Percentiles rank a stretch among this genome's conserved stretches.
These are phyloP conservation scores for Fistulinella prunicolor DNA, from an alignment of 768 basidiomycete genomes.

Conservation along the genomic window DNA sequence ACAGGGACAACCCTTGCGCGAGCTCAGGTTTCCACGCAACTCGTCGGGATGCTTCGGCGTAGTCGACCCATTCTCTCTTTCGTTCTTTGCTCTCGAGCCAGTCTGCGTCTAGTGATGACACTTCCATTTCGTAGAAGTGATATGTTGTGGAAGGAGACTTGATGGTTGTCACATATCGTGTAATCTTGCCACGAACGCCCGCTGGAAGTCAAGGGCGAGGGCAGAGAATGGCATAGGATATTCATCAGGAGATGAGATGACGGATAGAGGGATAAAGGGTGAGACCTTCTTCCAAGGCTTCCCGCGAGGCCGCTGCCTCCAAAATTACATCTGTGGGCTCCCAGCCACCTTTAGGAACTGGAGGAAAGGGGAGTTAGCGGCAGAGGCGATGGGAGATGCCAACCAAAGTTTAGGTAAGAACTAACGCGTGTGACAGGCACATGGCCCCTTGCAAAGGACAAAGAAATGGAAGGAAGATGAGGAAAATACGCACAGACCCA, in stretches of 20 bases:
- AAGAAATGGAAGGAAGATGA: constrained; percentile 6
- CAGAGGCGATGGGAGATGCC: background rate
- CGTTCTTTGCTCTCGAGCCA: constrained; percentile 84
- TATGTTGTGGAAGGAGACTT: constrained; percentile 76
- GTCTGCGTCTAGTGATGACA: constrained; percentile 67
- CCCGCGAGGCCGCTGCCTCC: constrained; percentile 85
- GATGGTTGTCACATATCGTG: constrained; percentile 81
- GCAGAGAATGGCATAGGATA: constrained; percentile 41
- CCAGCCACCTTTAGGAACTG: constrained; percentile 94
- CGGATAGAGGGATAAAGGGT: constrained; percentile 74
- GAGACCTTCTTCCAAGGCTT: constrained; percentile 97
- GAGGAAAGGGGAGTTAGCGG: constrained; percentile 9
- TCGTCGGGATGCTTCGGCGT: constrained; percentile 70
- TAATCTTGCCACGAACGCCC: constrained; percentile 84
- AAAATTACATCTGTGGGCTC: constrained; percentile 76
- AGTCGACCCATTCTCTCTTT: constrained; percentile 85
- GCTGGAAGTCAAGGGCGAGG: constrained; percentile 46
- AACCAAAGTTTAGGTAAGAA: background rate
- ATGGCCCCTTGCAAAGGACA: background rate
- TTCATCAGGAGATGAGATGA: constrained; percentile 69
- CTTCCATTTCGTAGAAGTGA: constrained; percentile 90
- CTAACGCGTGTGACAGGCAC: constrained; percentile 1
- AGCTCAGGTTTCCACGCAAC: constrained; percentile 86
- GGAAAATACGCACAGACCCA: constrained; percentile 81
- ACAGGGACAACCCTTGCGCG: constrained; percentile 68